These are phyloP conservation scores for Sophora flavescens DNA, from an alignment of 306 rosid genomes.

Conservation along the genomic window DNA sequence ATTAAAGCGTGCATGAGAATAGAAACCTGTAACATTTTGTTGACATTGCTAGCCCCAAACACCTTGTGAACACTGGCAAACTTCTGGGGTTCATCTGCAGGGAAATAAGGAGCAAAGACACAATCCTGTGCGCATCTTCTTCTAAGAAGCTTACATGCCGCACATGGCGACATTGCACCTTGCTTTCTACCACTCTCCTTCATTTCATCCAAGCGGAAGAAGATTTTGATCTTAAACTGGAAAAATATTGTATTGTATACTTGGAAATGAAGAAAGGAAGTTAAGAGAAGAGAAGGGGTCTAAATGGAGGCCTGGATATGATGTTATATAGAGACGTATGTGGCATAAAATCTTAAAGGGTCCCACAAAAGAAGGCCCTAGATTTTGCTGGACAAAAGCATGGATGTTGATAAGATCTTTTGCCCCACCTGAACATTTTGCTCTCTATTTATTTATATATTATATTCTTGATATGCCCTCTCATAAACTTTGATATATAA, in stretches of 20 bases:
- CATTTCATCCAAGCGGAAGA: conserved; percentile 45
- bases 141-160: conserved; percentile 83
- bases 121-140: conserved; percentile 77
- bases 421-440: conserved; percentile 54
- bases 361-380: conserved; percentile 63
- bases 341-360: conserved; percentile 65
- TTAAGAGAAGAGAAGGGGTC: conserved; percentile 40
- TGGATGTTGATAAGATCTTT: conserved; percentile 59
- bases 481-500: neutral
- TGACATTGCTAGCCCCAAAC: conserved; percentile 86
- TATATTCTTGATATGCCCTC: neutral
- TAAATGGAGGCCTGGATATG: conserved; percentile 29
- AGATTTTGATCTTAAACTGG: neutral
- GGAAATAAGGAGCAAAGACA: conserved; percentile 81
- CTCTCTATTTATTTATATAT: conserved; percentile 20
- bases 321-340: conserved; percentile 54
- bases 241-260: neutral
- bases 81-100: conserved; percentile 82
- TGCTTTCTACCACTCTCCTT: conserved; percentile 73
- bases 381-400: conserved; percentile 63
- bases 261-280: neutral
- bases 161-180: conserved; percentile 74
- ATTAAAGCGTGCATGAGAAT: neutral
- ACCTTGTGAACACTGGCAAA: conserved; percentile 83
- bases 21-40: conserved; percentile 80